These are phyloP conservation scores for Cladophialophora yegresii DNA, from an alignment of 2,329 filamentous ascomycete species.

Conservation along the genomic window DNA sequence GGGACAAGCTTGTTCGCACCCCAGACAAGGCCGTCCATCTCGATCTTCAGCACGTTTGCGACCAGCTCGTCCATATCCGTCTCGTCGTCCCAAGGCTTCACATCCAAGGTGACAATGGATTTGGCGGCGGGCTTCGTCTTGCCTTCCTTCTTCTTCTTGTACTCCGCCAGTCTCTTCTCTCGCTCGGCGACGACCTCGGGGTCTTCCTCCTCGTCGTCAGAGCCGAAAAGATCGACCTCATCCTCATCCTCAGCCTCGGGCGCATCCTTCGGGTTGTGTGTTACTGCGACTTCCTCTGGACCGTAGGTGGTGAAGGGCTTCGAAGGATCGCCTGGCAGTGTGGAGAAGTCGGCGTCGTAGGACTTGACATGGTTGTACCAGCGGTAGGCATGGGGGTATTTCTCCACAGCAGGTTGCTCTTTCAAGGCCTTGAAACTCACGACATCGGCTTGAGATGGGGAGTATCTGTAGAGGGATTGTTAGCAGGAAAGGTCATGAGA, in stretches of 20 bases:
- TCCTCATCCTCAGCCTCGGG: constrained; percentile 71
- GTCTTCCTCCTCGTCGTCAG: constrained; percentile 92
- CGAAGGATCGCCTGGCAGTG: constrained; percentile 85
- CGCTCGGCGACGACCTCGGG: constrained; percentile 79
- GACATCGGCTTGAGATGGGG: constrained; percentile 91
- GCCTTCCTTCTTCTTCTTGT: constrained; percentile 94
- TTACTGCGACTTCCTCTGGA: constrained; percentile 74
- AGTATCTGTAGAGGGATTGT: constrained; percentile 51
- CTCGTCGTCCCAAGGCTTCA: constrained; percentile 99
- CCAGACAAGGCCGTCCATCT: constrained; percentile 95
- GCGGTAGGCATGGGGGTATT: constrained; percentile 90
- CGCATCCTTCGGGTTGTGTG: constrained; percentile 83
- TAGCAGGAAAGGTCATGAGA: constrained; percentile 14
- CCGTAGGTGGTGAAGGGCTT: constrained; percentile 89
- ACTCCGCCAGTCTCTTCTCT: constrained; percentile 87
- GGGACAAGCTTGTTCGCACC: constrained; percentile 85
- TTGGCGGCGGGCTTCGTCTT: constrained; percentile 93
- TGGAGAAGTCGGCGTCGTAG: constrained; percentile 89
- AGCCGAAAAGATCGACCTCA: constrained; percentile 90
- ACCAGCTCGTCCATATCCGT: constrained; percentile 86
- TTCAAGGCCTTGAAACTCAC: constrained; percentile 89
- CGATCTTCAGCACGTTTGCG: constrained; percentile 75
- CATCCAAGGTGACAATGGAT: constrained; percentile 91
- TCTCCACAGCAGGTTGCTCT: constrained; percentile 71
- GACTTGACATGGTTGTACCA: constrained; percentile 99